Evolutionary conservation across 306 rosid genomes (phyloP).

Genomic region (Canavalia gladiata): DNA sequence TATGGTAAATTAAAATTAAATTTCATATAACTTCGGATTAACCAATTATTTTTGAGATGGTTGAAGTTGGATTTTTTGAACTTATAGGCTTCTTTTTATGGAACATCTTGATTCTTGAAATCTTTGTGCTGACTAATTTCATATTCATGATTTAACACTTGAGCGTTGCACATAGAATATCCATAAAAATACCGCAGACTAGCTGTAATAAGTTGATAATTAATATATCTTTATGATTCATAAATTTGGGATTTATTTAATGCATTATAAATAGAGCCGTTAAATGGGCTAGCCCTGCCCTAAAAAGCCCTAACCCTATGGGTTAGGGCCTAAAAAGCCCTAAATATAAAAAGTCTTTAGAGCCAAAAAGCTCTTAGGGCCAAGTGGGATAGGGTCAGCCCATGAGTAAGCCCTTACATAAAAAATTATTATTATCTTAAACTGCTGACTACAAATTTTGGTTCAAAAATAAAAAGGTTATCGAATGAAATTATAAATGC

Average conservation of each 20-base stretch:
- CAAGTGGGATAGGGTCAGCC: no score
- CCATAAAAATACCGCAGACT: background rate
- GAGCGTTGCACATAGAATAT: conserved; percentile 1
- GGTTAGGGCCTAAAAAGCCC: no score
- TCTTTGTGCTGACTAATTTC: background rate
- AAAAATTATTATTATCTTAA: no score
- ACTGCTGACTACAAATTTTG: no score
- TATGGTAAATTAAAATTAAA: background rate
- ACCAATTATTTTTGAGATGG: background rate
- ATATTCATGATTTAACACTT: background rate
- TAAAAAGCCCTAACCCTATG: no score
- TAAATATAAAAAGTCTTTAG: no score
- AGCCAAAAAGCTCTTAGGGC: no score
- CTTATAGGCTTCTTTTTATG: background rate
- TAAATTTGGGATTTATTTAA: background rate
- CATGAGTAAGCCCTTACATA: no score
- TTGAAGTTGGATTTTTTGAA: background rate
- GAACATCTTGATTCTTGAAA: background rate
- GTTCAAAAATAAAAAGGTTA: no score
- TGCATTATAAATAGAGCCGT: background rate
- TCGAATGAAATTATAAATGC: no score
- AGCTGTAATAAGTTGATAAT: background rate
- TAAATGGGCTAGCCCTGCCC: no score
- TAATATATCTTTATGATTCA: background rate
- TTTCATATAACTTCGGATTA: background rate